Conservation (phyloP, 768 basidiomycete species). For the Leccinum subgranulosum region DNA sequence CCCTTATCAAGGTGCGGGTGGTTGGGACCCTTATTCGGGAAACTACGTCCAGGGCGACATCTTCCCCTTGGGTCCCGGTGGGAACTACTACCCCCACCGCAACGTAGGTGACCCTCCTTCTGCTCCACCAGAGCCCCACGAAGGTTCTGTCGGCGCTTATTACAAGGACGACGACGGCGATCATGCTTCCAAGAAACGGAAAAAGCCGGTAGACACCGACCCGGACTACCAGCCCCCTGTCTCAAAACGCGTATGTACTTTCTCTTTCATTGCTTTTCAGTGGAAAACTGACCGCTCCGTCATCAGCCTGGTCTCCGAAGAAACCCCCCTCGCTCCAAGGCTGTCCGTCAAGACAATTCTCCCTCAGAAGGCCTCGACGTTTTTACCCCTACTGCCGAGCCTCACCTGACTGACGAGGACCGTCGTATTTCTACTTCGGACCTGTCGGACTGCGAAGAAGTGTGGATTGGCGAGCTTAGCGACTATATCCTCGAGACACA, state of each 20-base stretch:
- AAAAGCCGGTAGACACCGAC: conserved; percentile 45
- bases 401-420: conserved; percentile 38
- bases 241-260: conserved; percentile 51
- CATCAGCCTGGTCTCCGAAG: conserved; percentile 41
- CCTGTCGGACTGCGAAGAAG: conserved; percentile 74
- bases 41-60: conserved; percentile 38
- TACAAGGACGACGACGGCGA: conserved; percentile 33
- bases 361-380: conserved; percentile 22
- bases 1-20: conserved; percentile 37
- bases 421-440: conserved; percentile 62
- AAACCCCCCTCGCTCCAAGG: conserved; percentile 39
- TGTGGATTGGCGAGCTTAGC: conserved; percentile 69
- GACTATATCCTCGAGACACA: conserved; percentile 71
- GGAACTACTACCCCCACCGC: conserved; percentile 34
- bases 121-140: conserved; percentile 18
- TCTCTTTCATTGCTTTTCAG: not conserved
- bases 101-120: conserved; percentile 14
- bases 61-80: conserved; percentile 36
- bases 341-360: conserved; percentile 28
- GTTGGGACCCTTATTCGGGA: conserved; percentile 38
- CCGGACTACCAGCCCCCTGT: conserved; percentile 50
- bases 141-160: conserved; percentile 21
- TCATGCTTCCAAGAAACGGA: conserved; percentile 46
- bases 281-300: not conserved
- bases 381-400: conserved; percentile 16